A percentile compares a stretch with the other conserved stretches of the same genome.
Conservation (phyloP, 2,329 filamentous ascomycete genomes). For the Phaeosphaeria sp. region DNA sequence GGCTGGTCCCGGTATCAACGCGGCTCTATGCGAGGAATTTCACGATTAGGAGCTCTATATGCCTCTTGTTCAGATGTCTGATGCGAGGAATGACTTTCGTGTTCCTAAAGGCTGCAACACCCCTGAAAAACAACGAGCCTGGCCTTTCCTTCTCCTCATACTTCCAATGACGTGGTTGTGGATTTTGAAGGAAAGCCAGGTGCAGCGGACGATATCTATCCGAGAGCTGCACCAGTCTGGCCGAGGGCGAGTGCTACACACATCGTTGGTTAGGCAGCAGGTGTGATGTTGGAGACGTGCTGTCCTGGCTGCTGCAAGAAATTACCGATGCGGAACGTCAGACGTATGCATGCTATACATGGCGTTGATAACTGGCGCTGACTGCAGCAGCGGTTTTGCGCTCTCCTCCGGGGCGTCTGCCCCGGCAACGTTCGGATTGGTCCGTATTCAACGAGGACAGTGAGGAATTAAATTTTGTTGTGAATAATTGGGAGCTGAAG, state of each 20-base stretch:
- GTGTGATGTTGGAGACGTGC: background rate
- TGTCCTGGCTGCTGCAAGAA: constrained; percentile 7
- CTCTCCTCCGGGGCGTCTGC: constrained; percentile 1
- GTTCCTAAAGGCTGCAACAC: background rate
- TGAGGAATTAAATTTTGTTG: background rate
- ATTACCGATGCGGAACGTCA: constrained; percentile 21
- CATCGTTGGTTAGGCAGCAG: background rate
- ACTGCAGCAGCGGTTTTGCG: constrained; percentile 16
- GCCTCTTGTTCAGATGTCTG: background rate
- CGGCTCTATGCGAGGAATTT: background rate
- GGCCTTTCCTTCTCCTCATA: background rate
- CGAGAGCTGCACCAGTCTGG: background rate
- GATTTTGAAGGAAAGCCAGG: background rate
- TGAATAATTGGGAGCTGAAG: background rate
- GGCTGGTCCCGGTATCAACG: background rate
- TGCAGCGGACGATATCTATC: background rate
- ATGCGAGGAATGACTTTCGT: background rate
- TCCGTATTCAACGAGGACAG: background rate
- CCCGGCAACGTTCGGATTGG: constrained; percentile 8
- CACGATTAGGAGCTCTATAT: background rate
- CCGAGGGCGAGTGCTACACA: background rate
- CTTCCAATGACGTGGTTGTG: background rate
- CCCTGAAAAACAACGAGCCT: background rate
- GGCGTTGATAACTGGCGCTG: constrained; percentile 11
- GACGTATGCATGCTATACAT: constrained; percentile 3